Evolutionary conservation across 2,329 filamentous ascomycete species (phyloP).

Genomic region (Lasiodiplodia sp.): DNA sequence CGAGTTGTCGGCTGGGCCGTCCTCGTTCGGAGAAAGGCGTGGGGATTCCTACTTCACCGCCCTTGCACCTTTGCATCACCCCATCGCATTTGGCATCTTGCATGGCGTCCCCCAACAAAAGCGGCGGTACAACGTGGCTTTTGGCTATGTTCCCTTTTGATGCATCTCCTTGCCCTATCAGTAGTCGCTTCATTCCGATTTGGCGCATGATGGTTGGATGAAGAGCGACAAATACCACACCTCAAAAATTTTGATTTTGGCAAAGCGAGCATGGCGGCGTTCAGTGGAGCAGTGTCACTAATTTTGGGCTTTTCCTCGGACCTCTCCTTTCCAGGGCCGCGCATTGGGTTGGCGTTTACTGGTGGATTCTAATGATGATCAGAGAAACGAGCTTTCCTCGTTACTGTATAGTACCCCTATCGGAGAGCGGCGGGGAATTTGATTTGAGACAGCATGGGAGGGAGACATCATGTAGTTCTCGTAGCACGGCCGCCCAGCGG

Average conservation of each 20-base stretch:
- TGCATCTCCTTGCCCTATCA: constrained; percentile 6
- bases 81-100: constrained; percentile 1
- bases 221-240: neutral
- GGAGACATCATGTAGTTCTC: constrained; percentile 1
- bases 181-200: constrained; percentile 14
- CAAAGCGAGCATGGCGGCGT: constrained; percentile 28
- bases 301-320: neutral
- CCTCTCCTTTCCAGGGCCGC: neutral
- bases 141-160: neutral
- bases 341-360: constrained; percentile 26
- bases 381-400: neutral
- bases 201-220: constrained; percentile 20
- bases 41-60: neutral
- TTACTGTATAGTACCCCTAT: constrained; percentile 19
- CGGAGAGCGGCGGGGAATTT: neutral
- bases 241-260: constrained; percentile 10
- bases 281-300: neutral
- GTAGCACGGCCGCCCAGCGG: neutral
- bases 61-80: constrained; percentile 5
- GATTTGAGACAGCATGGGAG: neutral
- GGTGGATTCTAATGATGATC: neutral
- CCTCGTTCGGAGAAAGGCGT: neutral
- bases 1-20: neutral
- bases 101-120: constrained; percentile 15
- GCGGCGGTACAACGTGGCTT: constrained; percentile 5